A percentile compares a stretch with the other conserved stretches of the same genome.
phyloP scores from a whole-genome alignment of 352 stramenopile genomes.

The Globisporangium cylindrosporum region DNA sequence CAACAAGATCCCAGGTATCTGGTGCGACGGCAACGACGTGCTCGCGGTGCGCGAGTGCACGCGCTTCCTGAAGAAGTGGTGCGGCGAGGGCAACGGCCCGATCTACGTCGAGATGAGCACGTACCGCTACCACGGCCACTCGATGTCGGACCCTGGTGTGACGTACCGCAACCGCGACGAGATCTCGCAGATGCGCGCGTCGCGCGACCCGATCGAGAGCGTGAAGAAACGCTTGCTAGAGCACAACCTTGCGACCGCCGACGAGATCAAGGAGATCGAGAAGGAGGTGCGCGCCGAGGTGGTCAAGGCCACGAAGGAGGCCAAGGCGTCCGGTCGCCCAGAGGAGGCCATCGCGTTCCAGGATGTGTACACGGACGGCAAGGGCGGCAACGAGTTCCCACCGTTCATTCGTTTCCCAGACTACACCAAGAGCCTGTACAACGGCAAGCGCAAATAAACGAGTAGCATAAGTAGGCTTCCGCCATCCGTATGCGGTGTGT shows the following conservation, averaged over 20 bases:
- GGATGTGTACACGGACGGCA: slow-evolving; percentile 90
- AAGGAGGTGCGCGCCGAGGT: slow-evolving; percentile 98
- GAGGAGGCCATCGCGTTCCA: slow-evolving; percentile 56
- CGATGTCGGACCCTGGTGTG: slow-evolving; percentile 99
- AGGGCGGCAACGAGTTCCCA: slow-evolving; percentile 90
- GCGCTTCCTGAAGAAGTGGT: slow-evolving; percentile 96
- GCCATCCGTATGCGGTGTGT: background rate
- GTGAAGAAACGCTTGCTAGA: slow-evolving; percentile 98
- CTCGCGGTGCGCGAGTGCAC: slow-evolving; percentile 96
- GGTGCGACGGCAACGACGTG: slow-evolving; percentile 99
- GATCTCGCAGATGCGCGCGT: slow-evolving; percentile 98
- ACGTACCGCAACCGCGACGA: slow-evolving; percentile 99
- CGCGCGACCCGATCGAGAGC: slow-evolving; percentile 98
- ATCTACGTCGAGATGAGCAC: slow-evolving; percentile 99
- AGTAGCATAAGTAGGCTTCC: background rate
- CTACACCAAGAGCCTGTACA: slow-evolving; percentile 92
- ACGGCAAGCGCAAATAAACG: slow-evolving; percentile 60
- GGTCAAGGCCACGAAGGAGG: slow-evolving; percentile 92
- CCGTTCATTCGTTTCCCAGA: slow-evolving; percentile 98
- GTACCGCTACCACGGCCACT: slow-evolving; percentile 99
- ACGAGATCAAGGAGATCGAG: slow-evolving; percentile 99
- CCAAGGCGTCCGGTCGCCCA: slow-evolving; percentile 75
- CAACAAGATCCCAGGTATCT: slow-evolving; percentile 99
- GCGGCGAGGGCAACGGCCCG: slow-evolving; percentile 95
- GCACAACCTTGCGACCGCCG: slow-evolving; percentile 89